A percentile compares a stretch with the other conserved stretches of the same genome.
These are phyloP conservation scores for Fraxinus platypoda DNA, from an alignment of 305 asterid species.

Conservation along the genomic window DNA sequence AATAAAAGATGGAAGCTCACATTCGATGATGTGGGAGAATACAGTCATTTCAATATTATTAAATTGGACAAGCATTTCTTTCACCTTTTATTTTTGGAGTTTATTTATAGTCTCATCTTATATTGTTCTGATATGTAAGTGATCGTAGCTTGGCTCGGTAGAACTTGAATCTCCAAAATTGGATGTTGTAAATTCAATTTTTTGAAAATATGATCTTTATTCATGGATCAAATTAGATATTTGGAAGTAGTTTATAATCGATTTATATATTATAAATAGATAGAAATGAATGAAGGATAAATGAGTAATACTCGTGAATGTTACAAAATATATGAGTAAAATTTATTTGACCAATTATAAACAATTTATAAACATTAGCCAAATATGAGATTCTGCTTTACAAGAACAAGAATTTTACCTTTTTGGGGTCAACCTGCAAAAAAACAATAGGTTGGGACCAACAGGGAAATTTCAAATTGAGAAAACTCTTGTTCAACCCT, in stretches of 20 bases:
- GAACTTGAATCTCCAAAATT: neutral
- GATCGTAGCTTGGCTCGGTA: neutral
- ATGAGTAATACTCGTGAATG: neutral
- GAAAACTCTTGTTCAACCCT: neutral
- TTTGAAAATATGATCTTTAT: neutral
- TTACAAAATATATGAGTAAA: too few relatives aligned
- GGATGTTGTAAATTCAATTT: neutral
- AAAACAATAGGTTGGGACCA: neutral
- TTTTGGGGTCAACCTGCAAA: neutral
- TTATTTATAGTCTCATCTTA: neutral
- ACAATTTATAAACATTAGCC: neutral
- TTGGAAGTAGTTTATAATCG: too few relatives aligned
- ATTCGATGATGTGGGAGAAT: neutral
- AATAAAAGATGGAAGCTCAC: neutral
- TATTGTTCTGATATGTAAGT: neutral
- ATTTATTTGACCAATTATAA: neutral
- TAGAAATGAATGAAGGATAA: neutral
- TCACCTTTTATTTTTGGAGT: neutral
- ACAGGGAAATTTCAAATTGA: neutral
- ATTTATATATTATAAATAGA: too few relatives aligned
- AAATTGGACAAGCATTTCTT: neutral
- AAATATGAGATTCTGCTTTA: neutral
- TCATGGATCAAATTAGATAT: neutral
- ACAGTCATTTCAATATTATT: neutral
- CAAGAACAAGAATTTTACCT: neutral